A percentile compares a stretch with the other conserved stretches of the same genome.
Conservation (phyloP, 1,284 basidiomycete genomes). For the Apiotrichum laibachii region DNA sequence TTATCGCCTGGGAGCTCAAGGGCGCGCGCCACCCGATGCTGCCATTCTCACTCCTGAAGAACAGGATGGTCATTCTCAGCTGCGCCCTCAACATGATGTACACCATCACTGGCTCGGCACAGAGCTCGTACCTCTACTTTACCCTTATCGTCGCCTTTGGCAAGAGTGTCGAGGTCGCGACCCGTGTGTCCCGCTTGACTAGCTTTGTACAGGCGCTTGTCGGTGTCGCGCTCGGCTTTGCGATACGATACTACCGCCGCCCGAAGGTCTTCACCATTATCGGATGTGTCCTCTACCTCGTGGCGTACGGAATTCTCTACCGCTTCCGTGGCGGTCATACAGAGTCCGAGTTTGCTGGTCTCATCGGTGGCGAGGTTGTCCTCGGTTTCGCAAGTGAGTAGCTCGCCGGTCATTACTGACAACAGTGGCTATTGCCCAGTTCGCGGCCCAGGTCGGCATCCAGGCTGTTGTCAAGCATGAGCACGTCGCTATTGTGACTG, state of each 20-base stretch:
- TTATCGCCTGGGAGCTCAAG: slow-evolving; percentile 48
- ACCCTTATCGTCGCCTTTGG: slow-evolving; percentile 47
- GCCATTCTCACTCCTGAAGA: slow-evolving; percentile 48
- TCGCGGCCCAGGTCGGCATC: slow-evolving; percentile 46
- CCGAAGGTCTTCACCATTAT: slow-evolving; percentile 51
- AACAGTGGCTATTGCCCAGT: slow-evolving; percentile 41
- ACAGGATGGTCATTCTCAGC: slow-evolving; percentile 46
- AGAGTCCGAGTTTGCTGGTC: slow-evolving; percentile 24
- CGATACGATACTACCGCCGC: slow-evolving; percentile 45
- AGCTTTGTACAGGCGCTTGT: slow-evolving; percentile 48
- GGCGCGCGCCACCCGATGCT: slow-evolving; percentile 45
- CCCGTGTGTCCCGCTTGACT: slow-evolving; percentile 46
- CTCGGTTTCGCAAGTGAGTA: slow-evolving; percentile 35
- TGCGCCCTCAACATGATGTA: slow-evolving; percentile 39
- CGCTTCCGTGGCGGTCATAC: slow-evolving; percentile 45
- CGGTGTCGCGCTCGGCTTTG: slow-evolving; percentile 45
- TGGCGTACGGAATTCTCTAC: slow-evolving; percentile 49
- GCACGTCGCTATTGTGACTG: slow-evolving; percentile 44
- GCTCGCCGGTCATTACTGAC: too few relatives aligned
- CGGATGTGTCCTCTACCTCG: slow-evolving; percentile 32
- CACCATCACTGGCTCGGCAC: slow-evolving; percentile 45
- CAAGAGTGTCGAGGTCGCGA: slow-evolving; percentile 28
- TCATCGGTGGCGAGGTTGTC: slow-evolving; percentile 49
- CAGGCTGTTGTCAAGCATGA: slow-evolving; percentile 48
- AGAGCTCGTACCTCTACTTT: slow-evolving; percentile 44